Percentiles rank a stretch among this genome's conserved stretches.
Evolutionary conservation across 148 eudicot genomes (phyloP).

Genomic region (Nyssa sinensis): DNA sequence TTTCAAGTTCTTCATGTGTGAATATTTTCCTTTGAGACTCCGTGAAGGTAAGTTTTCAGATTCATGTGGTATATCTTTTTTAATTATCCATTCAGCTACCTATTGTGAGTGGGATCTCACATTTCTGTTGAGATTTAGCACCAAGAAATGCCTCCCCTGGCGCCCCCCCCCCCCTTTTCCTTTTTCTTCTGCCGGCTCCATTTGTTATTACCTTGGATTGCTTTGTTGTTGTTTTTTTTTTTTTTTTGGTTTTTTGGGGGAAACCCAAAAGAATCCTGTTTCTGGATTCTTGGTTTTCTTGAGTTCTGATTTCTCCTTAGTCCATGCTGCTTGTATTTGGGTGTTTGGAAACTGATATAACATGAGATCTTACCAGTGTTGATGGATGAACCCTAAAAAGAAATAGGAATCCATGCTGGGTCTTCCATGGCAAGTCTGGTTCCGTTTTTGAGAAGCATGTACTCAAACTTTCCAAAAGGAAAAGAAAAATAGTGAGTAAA

Average conservation of each 20-base stretch:
- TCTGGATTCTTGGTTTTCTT: neutral
- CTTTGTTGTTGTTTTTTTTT: neutral
- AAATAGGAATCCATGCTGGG: neutral
- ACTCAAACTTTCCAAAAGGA: too few relatives aligned
- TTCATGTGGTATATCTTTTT: neutral
- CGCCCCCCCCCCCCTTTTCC: too few relatives aligned
- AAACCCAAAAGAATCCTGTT: neutral
- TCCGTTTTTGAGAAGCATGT: too few relatives aligned
- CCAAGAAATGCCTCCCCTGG: too few relatives aligned
- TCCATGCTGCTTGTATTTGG: neutral
- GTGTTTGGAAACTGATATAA: neutral
- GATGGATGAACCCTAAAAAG: neutral
- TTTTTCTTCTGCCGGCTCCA: too few relatives aligned
- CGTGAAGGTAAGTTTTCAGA: neutral
- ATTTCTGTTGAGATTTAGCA: neutral
- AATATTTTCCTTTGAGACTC: too few relatives aligned
- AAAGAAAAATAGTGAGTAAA: too few relatives aligned
- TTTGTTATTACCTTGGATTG: neutral
- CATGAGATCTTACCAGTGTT: neutral
- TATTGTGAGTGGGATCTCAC: too few relatives aligned
- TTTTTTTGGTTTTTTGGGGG: too few relatives aligned
- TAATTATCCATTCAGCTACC: neutral
- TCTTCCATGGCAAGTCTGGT: too few relatives aligned
- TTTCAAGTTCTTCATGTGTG: neutral
- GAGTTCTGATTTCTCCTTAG: neutral